Base-by-base conservation (phyloP, 1,284 basidiomycete species). In the Pseudozyma sp. region DNA sequence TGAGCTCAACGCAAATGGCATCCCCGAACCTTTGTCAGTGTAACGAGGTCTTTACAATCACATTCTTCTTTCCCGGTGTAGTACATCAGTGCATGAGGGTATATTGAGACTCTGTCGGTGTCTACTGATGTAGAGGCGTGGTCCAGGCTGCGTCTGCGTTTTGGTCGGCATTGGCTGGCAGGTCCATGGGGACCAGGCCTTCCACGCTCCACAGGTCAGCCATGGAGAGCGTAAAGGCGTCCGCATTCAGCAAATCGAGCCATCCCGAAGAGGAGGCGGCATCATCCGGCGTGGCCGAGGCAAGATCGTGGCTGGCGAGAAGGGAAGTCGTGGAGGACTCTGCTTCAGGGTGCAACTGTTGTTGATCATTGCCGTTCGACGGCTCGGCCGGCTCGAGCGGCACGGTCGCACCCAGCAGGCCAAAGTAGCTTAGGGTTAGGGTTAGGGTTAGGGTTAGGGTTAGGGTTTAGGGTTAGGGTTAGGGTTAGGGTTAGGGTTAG, bases 1-100 rank as follows among this genome's bases (percentile, higher is more conserved):
- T 34, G 52, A 54, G 30, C 52, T 54, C 52, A 54, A 54, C 42
- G 52, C 45, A 31, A 54, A 54, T 14, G 52, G 52, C 3, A 54
- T 54, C 52, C 52, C 52, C 31, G 42, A 54, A 37, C 42, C 52
- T 6, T 30, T 54, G 9, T 44, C 17, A 24, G 24, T 45, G 52
- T 54, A 24, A 54, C 17, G 40, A 10, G 31, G 24, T 50, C 31
- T n/a, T 31, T 10, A 8, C 10, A 10, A 37, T 54, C 10, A 3
- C 24, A 7, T 3, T n/a, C n/a, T 17, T 6, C 19, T 1, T 46
- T 31, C 30, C 16, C 24, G 13, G 43, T 44, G 6, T 29, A 19
- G 24, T 24, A n/a, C 9, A n/a, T n/a, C 5, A 44, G 17, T 24
- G n/a, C 24, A 2, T 29, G 17, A 3, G 43, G 19, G 19, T n/a